These are phyloP conservation scores for Starmerella sirachaensis DNA, from an alignment of 805 yeast genomes.

Conservation along the genomic window DNA sequence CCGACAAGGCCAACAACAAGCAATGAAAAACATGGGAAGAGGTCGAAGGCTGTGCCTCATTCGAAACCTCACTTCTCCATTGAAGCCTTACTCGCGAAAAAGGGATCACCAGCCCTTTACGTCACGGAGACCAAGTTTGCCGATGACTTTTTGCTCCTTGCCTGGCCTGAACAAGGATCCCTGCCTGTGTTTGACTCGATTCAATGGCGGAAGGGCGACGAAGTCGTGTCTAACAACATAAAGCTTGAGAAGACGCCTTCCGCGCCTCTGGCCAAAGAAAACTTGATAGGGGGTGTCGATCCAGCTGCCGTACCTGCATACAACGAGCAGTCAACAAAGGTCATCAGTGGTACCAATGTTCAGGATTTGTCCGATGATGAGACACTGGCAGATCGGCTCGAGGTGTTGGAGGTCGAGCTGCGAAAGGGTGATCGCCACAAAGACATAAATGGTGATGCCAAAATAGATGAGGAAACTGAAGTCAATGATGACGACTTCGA, in stretches of 20 bases:
- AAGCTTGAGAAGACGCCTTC: conserved; percentile 13
- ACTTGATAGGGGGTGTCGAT: conserved; percentile 28
- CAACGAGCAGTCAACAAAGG: conserved; percentile 27
- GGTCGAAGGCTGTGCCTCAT: conserved; percentile 5
- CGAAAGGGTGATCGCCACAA: conserved; percentile 9
- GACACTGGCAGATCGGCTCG: conserved; percentile 34
- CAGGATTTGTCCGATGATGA: conserved; percentile 26
- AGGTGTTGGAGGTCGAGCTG: conserved; percentile 26
- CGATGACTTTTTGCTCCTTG: conserved; percentile 16
- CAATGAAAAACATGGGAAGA: conserved; percentile 6
- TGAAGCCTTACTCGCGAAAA: conserved; percentile 7
- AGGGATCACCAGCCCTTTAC: conserved; percentile 2
- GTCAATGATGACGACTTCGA: conserved; percentile 8
- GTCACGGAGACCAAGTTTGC: conserved; percentile 13
- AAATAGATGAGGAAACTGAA: conserved; percentile 11
- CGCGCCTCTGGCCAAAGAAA: conserved; percentile 21
- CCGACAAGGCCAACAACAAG: conserved; percentile 10
- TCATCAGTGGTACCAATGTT: conserved; percentile 30
- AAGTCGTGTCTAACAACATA: conserved; percentile 15
- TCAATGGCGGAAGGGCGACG: conserved; percentile 25
- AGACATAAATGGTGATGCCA: conserved; percentile 10
- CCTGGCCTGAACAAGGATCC: conserved; percentile 28
- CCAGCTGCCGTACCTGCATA: conserved; percentile 34
- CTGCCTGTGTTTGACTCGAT: conserved; percentile 28
- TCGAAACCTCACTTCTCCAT: conserved; percentile 12